Conservation (phyloP, 805 yeast species). For the Saccharomycopsis fibuligera region DNA sequence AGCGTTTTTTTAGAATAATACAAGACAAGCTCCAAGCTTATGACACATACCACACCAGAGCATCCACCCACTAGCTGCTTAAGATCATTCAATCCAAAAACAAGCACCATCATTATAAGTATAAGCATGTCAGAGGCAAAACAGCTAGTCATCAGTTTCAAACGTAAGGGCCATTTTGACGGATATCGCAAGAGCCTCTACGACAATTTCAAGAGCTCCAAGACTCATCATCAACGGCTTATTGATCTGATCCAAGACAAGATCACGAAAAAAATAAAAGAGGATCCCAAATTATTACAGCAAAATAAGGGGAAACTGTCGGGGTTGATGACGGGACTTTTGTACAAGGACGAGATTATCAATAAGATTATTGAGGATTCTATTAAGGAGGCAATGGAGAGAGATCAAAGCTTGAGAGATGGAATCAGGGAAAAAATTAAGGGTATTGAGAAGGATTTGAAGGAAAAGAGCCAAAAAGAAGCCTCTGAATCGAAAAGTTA, state of each 20-base stretch:
- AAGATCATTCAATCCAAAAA: too few relatives aligned
- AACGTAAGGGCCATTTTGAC: conserved; percentile 19
- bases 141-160: conserved; percentile 13
- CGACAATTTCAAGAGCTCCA: not conserved
- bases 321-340: conserved; percentile 18
- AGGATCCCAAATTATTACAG: conserved; percentile 3
- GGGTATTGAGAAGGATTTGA: not conserved
- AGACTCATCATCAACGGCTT: not conserved
- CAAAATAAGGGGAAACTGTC: conserved; percentile 18
- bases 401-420: not conserved
- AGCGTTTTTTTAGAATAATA: too few relatives aligned
- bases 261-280: conserved; percentile 5
- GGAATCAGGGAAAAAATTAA: not conserved
- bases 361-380: conserved; percentile 12
- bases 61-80: too few relatives aligned
- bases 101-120: too few relatives aligned
- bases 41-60: too few relatives aligned
- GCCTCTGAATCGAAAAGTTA: too few relatives aligned
- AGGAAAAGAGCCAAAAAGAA: too few relatives aligned
- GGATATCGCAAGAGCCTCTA: conserved; percentile 10
- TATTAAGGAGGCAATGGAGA: conserved; percentile 6
- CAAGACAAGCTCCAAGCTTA: too few relatives aligned
- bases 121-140: conserved; percentile 10
- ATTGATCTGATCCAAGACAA: conserved; percentile 3
- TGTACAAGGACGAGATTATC: conserved; percentile 16